Evolutionary conservation across 2,329 filamentous ascomycete species (phyloP).

Genomic region (Niveomyces coronatus): DNA sequence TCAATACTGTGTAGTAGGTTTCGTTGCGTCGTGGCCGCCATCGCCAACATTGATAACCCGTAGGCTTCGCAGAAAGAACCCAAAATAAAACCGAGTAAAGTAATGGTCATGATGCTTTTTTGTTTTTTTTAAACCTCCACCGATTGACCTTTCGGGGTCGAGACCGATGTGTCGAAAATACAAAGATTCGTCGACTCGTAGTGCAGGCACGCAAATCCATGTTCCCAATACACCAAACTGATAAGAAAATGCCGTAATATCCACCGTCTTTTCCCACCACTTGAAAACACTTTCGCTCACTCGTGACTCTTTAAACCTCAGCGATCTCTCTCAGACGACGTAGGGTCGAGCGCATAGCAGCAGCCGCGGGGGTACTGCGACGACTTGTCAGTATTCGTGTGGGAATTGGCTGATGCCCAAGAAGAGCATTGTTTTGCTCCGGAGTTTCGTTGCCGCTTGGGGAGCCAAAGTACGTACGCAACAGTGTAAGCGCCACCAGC

Average conservation of each 20-base stretch:
- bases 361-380: slow-evolving; percentile 79
- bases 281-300: no score
- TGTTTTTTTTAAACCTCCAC: slow-evolving; percentile 30
- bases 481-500: slow-evolving; percentile 78
- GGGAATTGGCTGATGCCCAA: not conserved
- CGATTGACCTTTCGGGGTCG: slow-evolving; percentile 29
- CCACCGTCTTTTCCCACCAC: slow-evolving; percentile 18
- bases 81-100: not conserved
- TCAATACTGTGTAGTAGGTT: no score
- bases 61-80: not conserved
- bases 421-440: no score
- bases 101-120: slow-evolving; percentile 11
- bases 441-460: not conserved
- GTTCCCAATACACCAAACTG: slow-evolving; percentile 35
- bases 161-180: slow-evolving; percentile 30
- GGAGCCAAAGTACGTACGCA: slow-evolving; percentile 59
- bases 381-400: slow-evolving; percentile 16
- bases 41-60: no score
- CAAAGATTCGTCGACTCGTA: slow-evolving; percentile 27
- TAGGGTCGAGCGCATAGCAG: slow-evolving; percentile 91
- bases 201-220: slow-evolving; percentile 33
- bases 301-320: slow-evolving; percentile 62
- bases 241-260: slow-evolving; percentile 33
- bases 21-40: no score
- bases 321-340: slow-evolving; percentile 95